Conservation (phyloP, 2,329 filamentous ascomycete species). For the Clarireedia monteithiana region DNA sequence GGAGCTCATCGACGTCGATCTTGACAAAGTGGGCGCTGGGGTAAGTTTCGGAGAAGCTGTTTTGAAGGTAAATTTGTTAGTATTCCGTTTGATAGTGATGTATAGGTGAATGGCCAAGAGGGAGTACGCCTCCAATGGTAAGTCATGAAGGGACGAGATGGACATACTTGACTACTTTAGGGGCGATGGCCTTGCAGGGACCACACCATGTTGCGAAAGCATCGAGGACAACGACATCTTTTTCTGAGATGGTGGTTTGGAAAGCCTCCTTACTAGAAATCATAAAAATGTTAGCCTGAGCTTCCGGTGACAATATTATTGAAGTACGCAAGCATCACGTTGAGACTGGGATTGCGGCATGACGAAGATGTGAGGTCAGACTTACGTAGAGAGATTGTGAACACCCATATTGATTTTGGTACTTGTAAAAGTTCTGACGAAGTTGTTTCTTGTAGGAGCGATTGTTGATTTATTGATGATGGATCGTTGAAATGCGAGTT, state of each 20-base stretch:
- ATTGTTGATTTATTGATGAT: neutral
- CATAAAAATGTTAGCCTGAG: conserved; percentile 15
- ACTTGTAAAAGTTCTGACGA: neutral
- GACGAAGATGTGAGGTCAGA: neutral
- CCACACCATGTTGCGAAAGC: conserved; percentile 89
- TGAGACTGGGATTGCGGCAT: too few species aligned
- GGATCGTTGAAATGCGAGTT: neutral
- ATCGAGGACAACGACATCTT: conserved; percentile 69
- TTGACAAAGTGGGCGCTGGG: conserved; percentile 69
- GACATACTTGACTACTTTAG: conserved; percentile 58
- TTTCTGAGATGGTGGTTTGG: conserved; percentile 42
- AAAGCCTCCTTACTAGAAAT: conserved; percentile 50
- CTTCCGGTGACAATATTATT: neutral
- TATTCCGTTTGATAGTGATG: conserved; percentile 10
- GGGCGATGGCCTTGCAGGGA: conserved; percentile 87
- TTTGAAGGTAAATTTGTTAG: conserved; percentile 16
- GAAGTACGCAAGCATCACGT: too few species aligned
- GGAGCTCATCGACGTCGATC: conserved; percentile 80
- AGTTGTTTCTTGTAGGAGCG: neutral
- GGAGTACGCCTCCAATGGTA: neutral
- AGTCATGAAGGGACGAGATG: neutral
- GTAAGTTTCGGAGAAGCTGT: conserved; percentile 52
- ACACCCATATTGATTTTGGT: conserved; percentile 32
- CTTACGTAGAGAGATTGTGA: conserved; percentile 36
- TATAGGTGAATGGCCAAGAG: conserved; percentile 6